Evolutionary conservation across 495 filamentous ascomycete genomes (phyloP).

Genomic region (Clavariopsis aquatica): DNA sequence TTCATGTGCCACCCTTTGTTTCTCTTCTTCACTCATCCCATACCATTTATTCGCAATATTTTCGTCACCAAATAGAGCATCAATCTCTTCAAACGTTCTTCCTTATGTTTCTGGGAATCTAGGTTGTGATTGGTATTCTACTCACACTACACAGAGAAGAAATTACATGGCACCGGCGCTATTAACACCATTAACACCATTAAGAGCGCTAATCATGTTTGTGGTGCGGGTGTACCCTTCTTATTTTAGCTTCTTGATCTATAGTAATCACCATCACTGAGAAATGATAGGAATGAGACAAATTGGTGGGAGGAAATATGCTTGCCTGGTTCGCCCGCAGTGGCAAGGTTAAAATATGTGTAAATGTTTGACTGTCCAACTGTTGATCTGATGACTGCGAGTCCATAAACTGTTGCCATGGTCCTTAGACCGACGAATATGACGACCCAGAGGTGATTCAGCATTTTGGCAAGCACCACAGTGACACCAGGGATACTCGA

Average conservation of each 20-base stretch:
- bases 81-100: constrained; percentile 37
- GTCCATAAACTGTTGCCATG: constrained; percentile 51
- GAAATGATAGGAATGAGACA: too few species aligned
- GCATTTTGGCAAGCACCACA: constrained; percentile 25
- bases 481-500: too few species aligned
- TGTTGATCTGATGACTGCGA: constrained; percentile 55
- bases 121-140: background rate
- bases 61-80: constrained; percentile 35
- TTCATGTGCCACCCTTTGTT: constrained; percentile 27
- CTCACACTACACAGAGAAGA: too few species aligned
- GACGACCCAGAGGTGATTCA: constrained; percentile 41
- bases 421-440: constrained; percentile 41
- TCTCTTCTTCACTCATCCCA: constrained; percentile 35
- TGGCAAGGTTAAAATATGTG: constrained; percentile 36
- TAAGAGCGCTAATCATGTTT: constrained; percentile 51
- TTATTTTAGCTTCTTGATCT: too few species aligned
- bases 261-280: too few species aligned
- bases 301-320: background rate
- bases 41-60: constrained; percentile 30
- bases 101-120: constrained; percentile 39
- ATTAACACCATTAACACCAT: constrained; percentile 53
- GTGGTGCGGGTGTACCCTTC: constrained; percentile 54
- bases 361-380: constrained; percentile 55
- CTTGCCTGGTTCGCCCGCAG: constrained; percentile 33
- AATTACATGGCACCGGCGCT: constrained; percentile 52